Conservation (phyloP, 179 eudicot genomes). For the Camellia oleifera region DNA sequence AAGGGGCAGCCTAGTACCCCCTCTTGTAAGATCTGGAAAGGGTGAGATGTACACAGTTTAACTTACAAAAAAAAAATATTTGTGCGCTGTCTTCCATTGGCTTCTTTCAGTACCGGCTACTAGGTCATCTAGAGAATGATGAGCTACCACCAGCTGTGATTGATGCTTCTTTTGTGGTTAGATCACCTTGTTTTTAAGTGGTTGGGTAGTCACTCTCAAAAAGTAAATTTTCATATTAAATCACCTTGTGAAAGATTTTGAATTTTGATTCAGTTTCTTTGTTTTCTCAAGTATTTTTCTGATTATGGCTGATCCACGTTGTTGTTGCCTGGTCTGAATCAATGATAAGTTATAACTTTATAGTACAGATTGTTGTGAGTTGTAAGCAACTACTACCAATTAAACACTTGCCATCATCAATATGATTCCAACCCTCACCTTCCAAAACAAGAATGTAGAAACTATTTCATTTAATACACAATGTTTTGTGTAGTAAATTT, state of each 20-base stretch:
- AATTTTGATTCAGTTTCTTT: background rate
- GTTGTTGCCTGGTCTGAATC: conserved; percentile 2
- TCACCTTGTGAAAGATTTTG: background rate
- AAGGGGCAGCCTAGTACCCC: too few species aligned
- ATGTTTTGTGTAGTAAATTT: background rate
- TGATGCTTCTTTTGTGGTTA: background rate
- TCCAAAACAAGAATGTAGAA: background rate
- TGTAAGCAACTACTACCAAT: background rate
- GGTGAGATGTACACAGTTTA: too few species aligned
- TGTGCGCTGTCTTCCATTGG: background rate
- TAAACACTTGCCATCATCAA: background rate
- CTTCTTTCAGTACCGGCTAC: background rate
- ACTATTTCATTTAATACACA: background rate
- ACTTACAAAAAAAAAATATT: too few species aligned
- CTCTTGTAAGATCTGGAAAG: too few species aligned
- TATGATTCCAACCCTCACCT: background rate
- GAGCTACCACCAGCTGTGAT: background rate
- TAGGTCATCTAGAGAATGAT: background rate
- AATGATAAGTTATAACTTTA: background rate
- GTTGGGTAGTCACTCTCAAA: conserved; percentile 16
- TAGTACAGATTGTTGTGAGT: background rate
- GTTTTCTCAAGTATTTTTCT: background rate
- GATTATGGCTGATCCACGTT: background rate
- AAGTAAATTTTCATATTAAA: background rate
- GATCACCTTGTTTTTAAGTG: conserved; percentile 8